Base-by-base conservation (phyloP, 106 monocot species). In the Triglochin maritima region DNA sequence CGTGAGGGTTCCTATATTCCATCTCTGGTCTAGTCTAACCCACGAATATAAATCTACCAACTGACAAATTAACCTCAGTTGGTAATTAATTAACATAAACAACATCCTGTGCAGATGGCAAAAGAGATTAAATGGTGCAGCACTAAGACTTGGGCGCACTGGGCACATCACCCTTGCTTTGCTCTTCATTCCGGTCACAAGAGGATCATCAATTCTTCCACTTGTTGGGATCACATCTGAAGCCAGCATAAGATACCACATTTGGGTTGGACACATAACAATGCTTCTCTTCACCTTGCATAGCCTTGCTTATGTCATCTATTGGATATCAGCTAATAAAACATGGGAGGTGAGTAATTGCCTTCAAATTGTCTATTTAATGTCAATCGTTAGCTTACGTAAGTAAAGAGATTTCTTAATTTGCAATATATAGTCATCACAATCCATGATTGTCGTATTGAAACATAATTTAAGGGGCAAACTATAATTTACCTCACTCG, bases 131-230 rank as follows among this genome's bases (percentile, higher is more conserved):
- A 71, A 70, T 0, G 46, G 6, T 5, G 63, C 73, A 3, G 84
- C 51, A 4, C 63, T 84, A 2, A 66, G 75, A 3, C 41, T 94
- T 0, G 93, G 86, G 3, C 63, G 82, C 13, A 65, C 73, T 4
- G 93, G 86, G 6, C 79, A 79, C 62, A n/a, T 94, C 4, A 75
- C 75, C 69, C n/a, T 50, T 4, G 93, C 84, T 49, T 89, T 94
- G 59, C 86, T 94, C 70, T 94, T 94, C 82, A 82, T 89, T 64
- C 93, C 93, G 0, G 82, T 94, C 3, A 77, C 84, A 2, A 62
- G 89, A 41, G 57, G 49, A 3, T 94, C 89, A 0, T 83, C 89
- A 0, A 54, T 94, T 51, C 74, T 94, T 51, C 94, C 86, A 41
- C 86, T 94, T 17, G 0, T 82, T 2, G 89, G 89, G 6, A 71